Evolutionary conservation across 73 alveolate genomes (phyloP).

Genomic region (Tetrahymena thermophila): DNA sequence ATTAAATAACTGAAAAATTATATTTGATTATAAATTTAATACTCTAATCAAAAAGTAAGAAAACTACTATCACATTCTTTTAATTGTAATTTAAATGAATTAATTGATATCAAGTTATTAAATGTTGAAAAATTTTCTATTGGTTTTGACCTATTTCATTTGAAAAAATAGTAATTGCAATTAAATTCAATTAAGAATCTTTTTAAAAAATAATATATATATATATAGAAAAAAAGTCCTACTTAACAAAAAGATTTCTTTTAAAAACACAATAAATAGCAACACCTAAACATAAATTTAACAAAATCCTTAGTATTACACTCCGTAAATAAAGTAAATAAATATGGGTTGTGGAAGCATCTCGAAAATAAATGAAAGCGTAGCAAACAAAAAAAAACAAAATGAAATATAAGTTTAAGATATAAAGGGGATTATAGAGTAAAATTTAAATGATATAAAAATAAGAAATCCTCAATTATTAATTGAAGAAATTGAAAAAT

Average conservation of each 20-base stretch:
- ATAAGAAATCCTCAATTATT: background rate
- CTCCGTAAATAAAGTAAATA: too few relatives aligned
- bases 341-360: background rate
- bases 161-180: too few relatives aligned
- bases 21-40: too few relatives aligned
- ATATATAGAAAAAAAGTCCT: background rate
- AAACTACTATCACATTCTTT: too few relatives aligned
- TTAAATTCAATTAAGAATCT: too few relatives aligned
- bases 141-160: background rate
- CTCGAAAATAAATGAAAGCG: background rate
- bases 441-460: background rate
- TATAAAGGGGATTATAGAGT: background rate
- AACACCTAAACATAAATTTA: too few relatives aligned
- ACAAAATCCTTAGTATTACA: background rate
- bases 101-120: too few relatives aligned
- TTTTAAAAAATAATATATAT: too few relatives aligned
- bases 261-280: too few relatives aligned
- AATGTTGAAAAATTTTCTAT: background rate
- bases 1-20: background rate
- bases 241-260: background rate
- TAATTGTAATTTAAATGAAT: too few relatives aligned
- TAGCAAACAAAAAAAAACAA: background rate
- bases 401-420: background rate
- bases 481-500: background rate
- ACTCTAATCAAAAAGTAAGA: too few relatives aligned